Base-by-base conservation (phyloP, 352 stramenopile genomes). In the Pythium plurisporium region DNA sequence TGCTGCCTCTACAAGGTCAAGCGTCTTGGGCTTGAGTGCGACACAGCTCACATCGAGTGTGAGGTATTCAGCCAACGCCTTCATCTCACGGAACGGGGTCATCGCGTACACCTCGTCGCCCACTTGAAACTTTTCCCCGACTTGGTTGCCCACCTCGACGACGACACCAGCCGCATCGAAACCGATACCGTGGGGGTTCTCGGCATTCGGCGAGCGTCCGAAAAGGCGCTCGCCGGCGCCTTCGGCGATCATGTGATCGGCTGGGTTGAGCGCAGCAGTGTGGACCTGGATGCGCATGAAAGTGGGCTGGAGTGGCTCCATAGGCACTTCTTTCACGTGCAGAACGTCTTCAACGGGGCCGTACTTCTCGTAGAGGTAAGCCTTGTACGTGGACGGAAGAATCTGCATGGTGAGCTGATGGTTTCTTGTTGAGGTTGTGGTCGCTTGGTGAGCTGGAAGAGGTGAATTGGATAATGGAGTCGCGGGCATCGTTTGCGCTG, bases 1-100 rank as follows among this genome's bases (percentile, higher is more conserved):
- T 2, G 71, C 66, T 12, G 76, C 73, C 23, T 81, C 31, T 11
- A 74, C 62, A 31, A 83, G 82, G 27, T 59, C 70, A 11, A 79
- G 38, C n/a, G 54, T 76, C 25, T 36, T 68, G 3, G 74, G 74
- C 55, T 86, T 87, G 14, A 52, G 51, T 0, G 71, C 72, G 31
- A 87, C 65, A 11, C 62, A 62, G 20, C 71, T 30, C 17, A 57
- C 63, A n/a, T 71, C 64, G 7, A 72, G 22, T 20, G 60, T 53
- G 12, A 81, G 40, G 34, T 80, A 82, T 55, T 85, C 70, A 43
- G 62, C 70, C 19, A 84, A 67, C 19, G 66, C 42, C 14, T 48
- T 48, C 17, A 55, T 57, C 31, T 64, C 8, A 2, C 30, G 26
- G 14, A 60, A 22, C 4, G 27, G 49, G 0, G 56, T 38, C 56